Base-by-base conservation (phyloP, 2,329 filamentous ascomycete genomes). In the Chrysoporthe cubensis region DNA sequence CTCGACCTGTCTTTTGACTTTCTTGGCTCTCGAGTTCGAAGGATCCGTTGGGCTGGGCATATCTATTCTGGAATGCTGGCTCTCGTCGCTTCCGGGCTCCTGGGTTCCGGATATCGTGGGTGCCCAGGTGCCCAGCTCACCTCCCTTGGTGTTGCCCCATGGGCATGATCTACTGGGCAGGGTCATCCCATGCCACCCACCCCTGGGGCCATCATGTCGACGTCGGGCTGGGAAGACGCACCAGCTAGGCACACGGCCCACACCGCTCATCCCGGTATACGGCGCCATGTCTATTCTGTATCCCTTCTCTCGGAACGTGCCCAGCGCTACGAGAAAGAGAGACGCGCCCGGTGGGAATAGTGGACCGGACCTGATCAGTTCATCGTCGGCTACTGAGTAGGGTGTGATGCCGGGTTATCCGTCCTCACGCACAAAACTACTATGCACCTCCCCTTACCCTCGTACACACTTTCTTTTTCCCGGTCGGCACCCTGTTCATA, bases 121-220 rank as follows among this genome's bases (percentile, higher is more conserved):
- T 34, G 4, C 14, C 32, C 57, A 44, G 57, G 40, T 60, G 18
- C 40, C 57, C 57, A 60, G 57, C 57, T 44, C 57, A 44, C 44
- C n/a, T 60, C 57, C 40, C 57, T 44, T 44, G 57, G 40, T 42
- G 26, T 26, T 26, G 26, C 18, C 21, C 40, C 40, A 44, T 16
- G 40, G 42, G 11, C 37, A 7, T 26, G 37, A 43, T 7, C 11
- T 60, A 43, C 57, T 43, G 57, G 40, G 37, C 57, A 42, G 37
- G 37, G 16, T 43, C 16, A 21, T 43, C 34, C 54, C 32, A 40
- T n/a, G 13, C 16, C 3, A 34, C n/a, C n/a, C 13, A 44, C 42
- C 59, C 59, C 43, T 61, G 42, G 59, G 14, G 32, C 21, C 59
- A 32, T 61, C 59, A 48, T 48, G 4, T 48, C 59, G 11, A 48